These are phyloP conservation scores for Cavenderia fasciculata DNA, from an alignment of 78 protist species.

Conservation along the genomic window DNA sequence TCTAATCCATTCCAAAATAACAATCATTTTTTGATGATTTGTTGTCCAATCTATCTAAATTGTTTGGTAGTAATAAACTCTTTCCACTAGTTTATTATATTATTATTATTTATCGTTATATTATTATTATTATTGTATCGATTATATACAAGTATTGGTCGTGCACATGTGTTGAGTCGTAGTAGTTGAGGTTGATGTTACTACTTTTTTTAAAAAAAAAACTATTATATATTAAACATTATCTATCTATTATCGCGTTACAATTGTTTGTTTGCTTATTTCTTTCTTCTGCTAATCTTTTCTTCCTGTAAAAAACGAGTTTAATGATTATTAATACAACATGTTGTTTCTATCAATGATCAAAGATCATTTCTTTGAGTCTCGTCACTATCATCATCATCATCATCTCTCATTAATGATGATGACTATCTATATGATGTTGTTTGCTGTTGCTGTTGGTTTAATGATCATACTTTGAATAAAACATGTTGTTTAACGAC, in stretches of 20 bases:
- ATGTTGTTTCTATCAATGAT: neutral
- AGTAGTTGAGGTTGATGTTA: too few species aligned
- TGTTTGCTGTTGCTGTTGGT: neutral
- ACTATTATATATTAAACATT: too few species aligned
- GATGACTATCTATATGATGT: neutral
- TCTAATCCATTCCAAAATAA: too few species aligned
- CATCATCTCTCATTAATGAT: neutral
- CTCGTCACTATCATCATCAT: neutral
- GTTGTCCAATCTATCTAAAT: too few species aligned
- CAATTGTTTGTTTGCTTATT: neutral
- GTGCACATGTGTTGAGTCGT: too few species aligned
- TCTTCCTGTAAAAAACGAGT: constrained; percentile 46
- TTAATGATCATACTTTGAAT: constrained; percentile 37
- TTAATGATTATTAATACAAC: neutral
- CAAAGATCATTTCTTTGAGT: neutral
- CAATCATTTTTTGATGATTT: too few species aligned
- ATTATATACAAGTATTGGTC: too few species aligned
- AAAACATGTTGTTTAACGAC: constrained; percentile 68
- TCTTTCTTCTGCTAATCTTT: constrained; percentile 75
- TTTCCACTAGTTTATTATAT: neutral
- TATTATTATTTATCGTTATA: neutral
- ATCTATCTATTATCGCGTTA: neutral
- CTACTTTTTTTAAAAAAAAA: too few species aligned
- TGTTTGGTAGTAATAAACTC: neutral
- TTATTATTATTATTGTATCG: neutral